These are phyloP conservation scores for Lichtheimia hyalospora DNA, from an alignment of 371 early-diverging fungal species.

Conservation along the genomic window DNA sequence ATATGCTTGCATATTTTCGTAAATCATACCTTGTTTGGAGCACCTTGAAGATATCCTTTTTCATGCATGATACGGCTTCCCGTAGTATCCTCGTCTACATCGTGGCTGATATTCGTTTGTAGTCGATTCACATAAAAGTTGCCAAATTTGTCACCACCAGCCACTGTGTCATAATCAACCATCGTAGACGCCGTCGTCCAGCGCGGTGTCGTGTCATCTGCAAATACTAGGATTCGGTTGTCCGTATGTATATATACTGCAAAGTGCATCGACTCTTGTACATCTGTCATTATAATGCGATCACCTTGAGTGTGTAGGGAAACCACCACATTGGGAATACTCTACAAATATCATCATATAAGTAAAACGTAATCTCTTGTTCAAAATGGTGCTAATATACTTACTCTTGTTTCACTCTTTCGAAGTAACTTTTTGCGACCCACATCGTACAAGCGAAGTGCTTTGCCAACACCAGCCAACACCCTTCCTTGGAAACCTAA, in stretches of 20 bases:
- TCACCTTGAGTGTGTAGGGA: constrained; percentile 81
- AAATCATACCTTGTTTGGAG: constrained; percentile 80
- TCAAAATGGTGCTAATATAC: neutral
- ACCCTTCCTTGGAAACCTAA: constrained; percentile 88
- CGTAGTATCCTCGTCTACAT: constrained; percentile 87
- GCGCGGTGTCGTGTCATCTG: constrained; percentile 93
- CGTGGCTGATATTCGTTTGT: constrained; percentile 61
- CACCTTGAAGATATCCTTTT: constrained; percentile 79
- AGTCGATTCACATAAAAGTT: constrained; percentile 83
- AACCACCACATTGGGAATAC: constrained; percentile 76
- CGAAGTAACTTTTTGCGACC: constrained; percentile 90
- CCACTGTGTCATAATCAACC: constrained; percentile 93
- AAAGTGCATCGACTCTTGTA: constrained; percentile 87
- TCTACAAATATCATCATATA: constrained; percentile 15
- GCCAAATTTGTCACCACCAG: constrained; percentile 96
- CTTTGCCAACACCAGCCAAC: constrained; percentile 86
- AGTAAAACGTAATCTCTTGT: neutral
- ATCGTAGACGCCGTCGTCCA: constrained; percentile 79
- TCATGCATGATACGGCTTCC: constrained; percentile 80
- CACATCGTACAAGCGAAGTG: constrained; percentile 88
- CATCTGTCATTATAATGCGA: constrained; percentile 84
- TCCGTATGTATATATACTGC: constrained; percentile 72
- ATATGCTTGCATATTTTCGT: too few relatives aligned
- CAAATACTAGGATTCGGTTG: constrained; percentile 85
- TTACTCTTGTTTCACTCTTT: constrained; percentile 83